These are phyloP conservation scores for Cadophora sp. DNA, from an alignment of 2,329 filamentous ascomycete species.

Conservation along the genomic window DNA sequence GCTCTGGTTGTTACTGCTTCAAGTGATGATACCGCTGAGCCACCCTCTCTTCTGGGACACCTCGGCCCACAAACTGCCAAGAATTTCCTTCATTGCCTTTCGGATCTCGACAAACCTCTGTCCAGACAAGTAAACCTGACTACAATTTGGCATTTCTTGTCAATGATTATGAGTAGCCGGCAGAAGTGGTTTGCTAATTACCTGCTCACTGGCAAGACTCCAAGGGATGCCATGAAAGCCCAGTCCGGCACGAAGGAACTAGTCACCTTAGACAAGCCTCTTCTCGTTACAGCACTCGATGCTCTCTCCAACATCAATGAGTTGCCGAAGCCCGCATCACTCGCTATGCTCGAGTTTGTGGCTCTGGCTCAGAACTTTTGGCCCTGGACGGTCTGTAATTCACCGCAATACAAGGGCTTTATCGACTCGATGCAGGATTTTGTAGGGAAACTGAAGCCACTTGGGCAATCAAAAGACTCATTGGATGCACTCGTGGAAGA, in stretches of 20 bases:
- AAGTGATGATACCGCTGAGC: conserved; percentile 68
- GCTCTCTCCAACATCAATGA: conserved; percentile 70
- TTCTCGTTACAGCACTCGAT: conserved; percentile 77
- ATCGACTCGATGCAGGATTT: conserved; percentile 75
- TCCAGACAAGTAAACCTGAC: conserved; percentile 68
- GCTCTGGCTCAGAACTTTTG: conserved; percentile 90
- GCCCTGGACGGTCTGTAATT: conserved; percentile 88
- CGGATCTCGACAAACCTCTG: conserved; percentile 78
- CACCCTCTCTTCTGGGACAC: conserved; percentile 92
- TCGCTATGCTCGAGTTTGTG: conserved; percentile 86
- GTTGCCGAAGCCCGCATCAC: conserved; percentile 68
- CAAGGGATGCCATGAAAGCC: conserved; percentile 73
- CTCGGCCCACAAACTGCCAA: conserved; percentile 83
- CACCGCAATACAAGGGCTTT: conserved; percentile 77
- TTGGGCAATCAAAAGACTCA: conserved; percentile 55
- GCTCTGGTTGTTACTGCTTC: conserved; percentile 75
- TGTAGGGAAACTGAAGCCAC: conserved; percentile 63
- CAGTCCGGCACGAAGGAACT: conserved; percentile 55
- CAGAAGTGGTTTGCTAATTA: conserved; percentile 98
- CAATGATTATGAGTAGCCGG: conserved; percentile 83
- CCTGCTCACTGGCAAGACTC: conserved; percentile 85
- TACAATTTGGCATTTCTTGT: conserved; percentile 84
- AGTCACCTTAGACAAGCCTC: conserved; percentile 59
- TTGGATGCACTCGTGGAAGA: conserved; percentile 42
- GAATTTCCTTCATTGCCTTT: conserved; percentile 81